Evolutionary conservation across 192 early-diverging fungal species (phyloP).

Genomic region (Coemansia sp.): DNA sequence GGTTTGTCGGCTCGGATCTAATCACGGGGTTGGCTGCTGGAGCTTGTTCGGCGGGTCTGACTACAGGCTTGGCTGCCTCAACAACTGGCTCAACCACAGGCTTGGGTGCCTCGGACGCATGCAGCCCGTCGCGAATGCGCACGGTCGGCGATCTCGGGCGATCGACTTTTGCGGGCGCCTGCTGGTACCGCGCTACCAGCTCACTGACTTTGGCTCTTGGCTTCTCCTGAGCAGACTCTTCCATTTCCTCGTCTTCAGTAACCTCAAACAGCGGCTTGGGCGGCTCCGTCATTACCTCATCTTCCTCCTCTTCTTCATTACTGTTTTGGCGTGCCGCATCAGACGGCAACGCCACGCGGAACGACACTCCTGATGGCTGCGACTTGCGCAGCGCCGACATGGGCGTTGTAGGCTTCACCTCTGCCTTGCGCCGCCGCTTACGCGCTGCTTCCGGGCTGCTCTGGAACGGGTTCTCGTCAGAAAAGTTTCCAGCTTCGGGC

Average conservation of each 20-base stretch:
- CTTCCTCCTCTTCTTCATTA: background rate
- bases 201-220: conserved; percentile 18
- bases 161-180: no score
- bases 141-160: conserved; percentile 23
- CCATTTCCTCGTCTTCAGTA: background rate
- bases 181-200: conserved; percentile 27
- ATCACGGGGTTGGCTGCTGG: no score
- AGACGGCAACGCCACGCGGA: conserved; percentile 32
- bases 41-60: background rate
- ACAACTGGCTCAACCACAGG: background rate
- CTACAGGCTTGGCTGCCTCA: background rate
- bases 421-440: conserved; percentile 34
- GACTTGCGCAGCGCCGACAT: conserved; percentile 52
- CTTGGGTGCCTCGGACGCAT: background rate
- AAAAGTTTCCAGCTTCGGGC: conserved; percentile 27
- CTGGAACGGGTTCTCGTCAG: conserved; percentile 54
- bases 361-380: conserved; percentile 41
- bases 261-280: conserved; percentile 7
- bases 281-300: background rate
- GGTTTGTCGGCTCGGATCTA: background rate
- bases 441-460: conserved; percentile 43
- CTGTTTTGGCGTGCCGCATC: background rate
- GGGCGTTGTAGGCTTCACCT: conserved; percentile 23
- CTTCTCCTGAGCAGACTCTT: background rate
- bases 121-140: conserved; percentile 19